Percentiles rank a stretch among this genome's conserved stretches.
Conservation (phyloP, 768 basidiomycete genomes). For the Hypholoma fasciculare region DNA sequence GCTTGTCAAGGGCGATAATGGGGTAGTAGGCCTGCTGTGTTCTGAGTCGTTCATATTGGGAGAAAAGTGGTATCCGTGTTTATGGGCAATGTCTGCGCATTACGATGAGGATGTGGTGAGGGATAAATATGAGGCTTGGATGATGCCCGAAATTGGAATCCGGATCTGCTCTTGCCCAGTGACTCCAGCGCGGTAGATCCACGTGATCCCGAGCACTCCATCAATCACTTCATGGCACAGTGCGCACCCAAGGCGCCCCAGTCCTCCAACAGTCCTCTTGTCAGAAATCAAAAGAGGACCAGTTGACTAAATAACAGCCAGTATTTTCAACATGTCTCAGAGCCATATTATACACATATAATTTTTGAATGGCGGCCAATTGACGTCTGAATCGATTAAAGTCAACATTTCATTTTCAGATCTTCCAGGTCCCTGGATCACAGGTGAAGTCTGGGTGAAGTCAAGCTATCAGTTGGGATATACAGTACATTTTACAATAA, state of each 20-base stretch:
- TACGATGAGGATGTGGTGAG: background rate
- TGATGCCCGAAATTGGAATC: background rate
- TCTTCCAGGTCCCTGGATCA: too few species aligned
- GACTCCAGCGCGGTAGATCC: background rate
- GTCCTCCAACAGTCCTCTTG: too few species aligned
- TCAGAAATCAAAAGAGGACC: too few species aligned
- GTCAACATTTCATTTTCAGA: too few species aligned
- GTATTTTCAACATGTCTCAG: too few species aligned
- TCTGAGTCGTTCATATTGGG: slow-evolving; percentile 18
- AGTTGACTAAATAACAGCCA: too few species aligned
- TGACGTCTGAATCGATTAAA: too few species aligned
- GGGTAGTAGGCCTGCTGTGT: slow-evolving; percentile 40
- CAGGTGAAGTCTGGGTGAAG: too few species aligned
- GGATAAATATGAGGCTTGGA: slow-evolving; percentile 5
- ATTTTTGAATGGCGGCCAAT: too few species aligned
- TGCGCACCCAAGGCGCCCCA: too few species aligned
- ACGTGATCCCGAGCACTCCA: background rate
- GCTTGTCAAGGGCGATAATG: slow-evolving; percentile 49
- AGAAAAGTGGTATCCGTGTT: background rate
- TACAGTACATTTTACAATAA: background rate
- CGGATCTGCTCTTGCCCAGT: background rate
- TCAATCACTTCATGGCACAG: too few species aligned
- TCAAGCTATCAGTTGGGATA: background rate
- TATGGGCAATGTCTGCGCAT: background rate
- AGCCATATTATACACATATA: too few species aligned